Percentiles rank a stretch among this genome's conserved stretches.
phyloP scores from a whole-genome alignment of 2,329 filamentous ascomycete genomes.

The Atkinsonella texensis region DNA sequence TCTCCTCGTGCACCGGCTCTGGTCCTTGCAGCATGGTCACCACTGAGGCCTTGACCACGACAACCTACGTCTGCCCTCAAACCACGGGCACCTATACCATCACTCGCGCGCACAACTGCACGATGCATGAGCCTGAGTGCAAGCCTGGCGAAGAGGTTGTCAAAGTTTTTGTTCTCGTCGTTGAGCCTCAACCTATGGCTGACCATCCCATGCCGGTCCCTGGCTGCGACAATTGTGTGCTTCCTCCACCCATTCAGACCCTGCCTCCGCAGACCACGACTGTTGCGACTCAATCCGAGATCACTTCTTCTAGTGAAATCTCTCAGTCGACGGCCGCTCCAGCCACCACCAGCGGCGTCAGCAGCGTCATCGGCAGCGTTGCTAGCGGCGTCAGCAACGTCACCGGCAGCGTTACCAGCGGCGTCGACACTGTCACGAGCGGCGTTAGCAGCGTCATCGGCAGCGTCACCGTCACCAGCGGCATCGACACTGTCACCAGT shows the following conservation, averaged over 20 bases:
- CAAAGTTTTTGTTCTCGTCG: constrained; percentile 12
- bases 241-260: constrained; percentile 9
- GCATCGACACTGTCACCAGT: no score
- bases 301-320: neutral
- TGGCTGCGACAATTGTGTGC: constrained; percentile 8
- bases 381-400: no score
- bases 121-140: constrained; percentile 15
- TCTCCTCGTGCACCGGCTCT: constrained; percentile 43
- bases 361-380: no score
- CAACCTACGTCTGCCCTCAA: constrained; percentile 12
- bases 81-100: constrained; percentile 18
- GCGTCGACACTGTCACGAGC: neutral
- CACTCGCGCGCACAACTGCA: constrained; percentile 17
- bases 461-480: neutral
- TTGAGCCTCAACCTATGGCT: constrained; percentile 15
- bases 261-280: constrained; percentile 1
- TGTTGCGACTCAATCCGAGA: neutral
- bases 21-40: constrained; percentile 16
- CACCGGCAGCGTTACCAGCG: neutral
- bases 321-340: neutral
- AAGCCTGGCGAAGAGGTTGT: constrained; percentile 14
- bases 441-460: constrained; percentile 6
- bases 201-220: constrained; percentile 14
- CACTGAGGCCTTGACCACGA: constrained; percentile 15
- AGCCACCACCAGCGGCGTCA: neutral